Evolutionary conservation across 2,329 filamentous ascomycete species (phyloP).

Genomic region (Fusarium praegraminearum): DNA sequence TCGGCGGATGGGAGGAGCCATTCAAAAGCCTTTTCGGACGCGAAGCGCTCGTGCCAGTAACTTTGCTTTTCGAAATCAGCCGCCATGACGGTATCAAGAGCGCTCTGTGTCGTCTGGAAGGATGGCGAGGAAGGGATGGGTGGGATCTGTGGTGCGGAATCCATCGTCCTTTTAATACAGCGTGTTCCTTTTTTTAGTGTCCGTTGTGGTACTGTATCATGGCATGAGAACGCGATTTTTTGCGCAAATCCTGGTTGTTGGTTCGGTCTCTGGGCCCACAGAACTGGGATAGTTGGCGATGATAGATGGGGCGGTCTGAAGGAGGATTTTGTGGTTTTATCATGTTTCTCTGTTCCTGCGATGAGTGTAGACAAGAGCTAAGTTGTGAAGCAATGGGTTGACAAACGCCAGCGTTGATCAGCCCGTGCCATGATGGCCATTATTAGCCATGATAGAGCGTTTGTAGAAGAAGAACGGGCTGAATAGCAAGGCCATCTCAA

Average conservation of each 20-base stretch:
- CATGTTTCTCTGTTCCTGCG: neutral
- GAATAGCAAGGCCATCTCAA: neutral
- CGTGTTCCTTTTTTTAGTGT: conserved; percentile 23
- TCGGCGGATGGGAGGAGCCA: conserved; percentile 59
- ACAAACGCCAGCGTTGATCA: neutral
- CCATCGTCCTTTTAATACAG: conserved; percentile 27
- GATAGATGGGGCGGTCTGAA: conserved; percentile 19
- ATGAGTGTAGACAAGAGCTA: neutral
- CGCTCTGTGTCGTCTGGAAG: conserved; percentile 16
- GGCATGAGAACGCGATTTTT: conserved; percentile 35
- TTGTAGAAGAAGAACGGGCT: neutral
- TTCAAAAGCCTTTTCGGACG: conserved; percentile 59
- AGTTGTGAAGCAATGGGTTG: neutral
- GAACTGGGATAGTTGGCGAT: conserved; percentile 31
- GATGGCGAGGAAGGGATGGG: conserved; percentile 36
- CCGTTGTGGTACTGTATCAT: conserved; percentile 26
- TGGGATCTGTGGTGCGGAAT: conserved; percentile 39
- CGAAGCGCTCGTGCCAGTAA: conserved; percentile 64
- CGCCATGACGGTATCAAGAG: conserved; percentile 41
- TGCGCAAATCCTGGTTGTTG: conserved; percentile 27
- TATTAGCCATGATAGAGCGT: neutral
- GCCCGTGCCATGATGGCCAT: neutral
- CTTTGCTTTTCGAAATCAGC: conserved; percentile 62
- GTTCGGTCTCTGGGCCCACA: conserved; percentile 32
- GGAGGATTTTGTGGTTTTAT: conserved; percentile 21